Conservation (phyloP, 306 rosid genomes). For the Casuarina glauca region DNA sequence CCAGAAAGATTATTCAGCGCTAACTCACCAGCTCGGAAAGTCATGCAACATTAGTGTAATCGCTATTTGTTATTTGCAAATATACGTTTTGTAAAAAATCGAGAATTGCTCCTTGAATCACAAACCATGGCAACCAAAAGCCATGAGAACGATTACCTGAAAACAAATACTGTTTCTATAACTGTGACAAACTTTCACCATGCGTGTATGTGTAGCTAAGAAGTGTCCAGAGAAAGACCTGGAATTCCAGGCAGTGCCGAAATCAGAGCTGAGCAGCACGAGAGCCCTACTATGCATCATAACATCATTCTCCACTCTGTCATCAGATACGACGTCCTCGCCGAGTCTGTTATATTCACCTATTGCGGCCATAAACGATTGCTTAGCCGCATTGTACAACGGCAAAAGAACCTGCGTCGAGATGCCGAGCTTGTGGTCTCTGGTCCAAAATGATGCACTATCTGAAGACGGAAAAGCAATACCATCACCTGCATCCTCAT, state of each 20-base stretch:
- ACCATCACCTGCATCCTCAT: slow-evolving; percentile 38
- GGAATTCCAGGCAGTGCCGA: slow-evolving; percentile 84
- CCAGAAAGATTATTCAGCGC: not conserved
- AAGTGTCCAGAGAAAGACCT: slow-evolving; percentile 45
- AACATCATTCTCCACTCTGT: slow-evolving; percentile 44
- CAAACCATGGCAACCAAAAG: not conserved
- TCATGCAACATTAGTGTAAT: not conserved
- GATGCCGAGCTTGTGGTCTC: slow-evolving; percentile 82
- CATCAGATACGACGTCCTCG: slow-evolving; percentile 21
- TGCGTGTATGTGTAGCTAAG: not conserved
- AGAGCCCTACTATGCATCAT: slow-evolving; percentile 74
- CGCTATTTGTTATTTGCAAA: not conserved
- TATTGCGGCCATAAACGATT: slow-evolving; percentile 48
- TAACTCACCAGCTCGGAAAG: not conserved
- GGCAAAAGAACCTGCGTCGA: slow-evolving; percentile 63
- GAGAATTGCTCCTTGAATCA: not conserved
- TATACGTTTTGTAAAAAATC: too few species aligned
- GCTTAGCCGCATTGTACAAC: slow-evolving; percentile 55
- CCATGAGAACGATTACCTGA: not conserved
- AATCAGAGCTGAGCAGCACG: slow-evolving; percentile 78
- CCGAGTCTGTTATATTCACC: slow-evolving; percentile 45
- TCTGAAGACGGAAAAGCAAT: slow-evolving; percentile 26
- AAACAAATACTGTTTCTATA: not conserved
- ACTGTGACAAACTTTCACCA: too few species aligned
- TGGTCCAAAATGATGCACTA: slow-evolving; percentile 53